A percentile compares a stretch with the other conserved stretches of the same genome.
Conservation (phyloP, 768 basidiomycete species). For the Trametes villosa region DNA sequence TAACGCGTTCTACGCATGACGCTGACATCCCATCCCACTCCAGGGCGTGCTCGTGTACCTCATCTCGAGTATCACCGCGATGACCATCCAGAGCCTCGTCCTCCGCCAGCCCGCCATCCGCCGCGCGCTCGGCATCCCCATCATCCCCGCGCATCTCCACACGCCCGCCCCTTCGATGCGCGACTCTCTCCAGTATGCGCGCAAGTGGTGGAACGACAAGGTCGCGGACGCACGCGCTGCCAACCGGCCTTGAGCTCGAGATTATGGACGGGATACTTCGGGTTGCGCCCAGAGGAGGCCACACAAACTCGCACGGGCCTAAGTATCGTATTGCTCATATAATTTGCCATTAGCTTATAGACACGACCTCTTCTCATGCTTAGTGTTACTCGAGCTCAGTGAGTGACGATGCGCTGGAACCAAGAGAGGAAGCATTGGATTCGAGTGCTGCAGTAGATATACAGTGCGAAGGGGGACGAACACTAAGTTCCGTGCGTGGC, state of each 20-base stretch:
- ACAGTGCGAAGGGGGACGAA: constrained; percentile 13
- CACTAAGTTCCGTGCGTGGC: constrained; percentile 4
- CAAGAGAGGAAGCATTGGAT: background rate
- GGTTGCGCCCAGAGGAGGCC: background rate
- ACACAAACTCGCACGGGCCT: background rate
- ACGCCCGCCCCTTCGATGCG: constrained; percentile 34
- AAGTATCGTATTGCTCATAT: constrained; percentile 21
- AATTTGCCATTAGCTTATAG: constrained; percentile 11
- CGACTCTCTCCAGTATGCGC: constrained; percentile 26
- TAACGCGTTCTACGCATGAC: background rate
- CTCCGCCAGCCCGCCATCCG: constrained; percentile 50
- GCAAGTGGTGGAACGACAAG: constrained; percentile 26
- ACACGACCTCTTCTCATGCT: constrained; percentile 12
- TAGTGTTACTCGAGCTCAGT: too few species aligned
- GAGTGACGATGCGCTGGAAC: too few species aligned
- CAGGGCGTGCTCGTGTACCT: constrained; percentile 67
- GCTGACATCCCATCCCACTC: background rate
- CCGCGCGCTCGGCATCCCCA: constrained; percentile 40
- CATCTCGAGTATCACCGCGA: constrained; percentile 50
- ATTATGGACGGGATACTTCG: too few species aligned
- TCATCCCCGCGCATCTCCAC: constrained; percentile 23
- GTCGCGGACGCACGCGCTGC: constrained; percentile 9
- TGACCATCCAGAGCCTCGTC: constrained; percentile 51
- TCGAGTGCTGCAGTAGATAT: constrained; percentile 14
- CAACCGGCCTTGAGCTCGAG: background rate